Evolutionary conservation across 192 early-diverging fungal species (phyloP), one percentile per base, ranked within the genome.

Genomic region (Mortierella antarctica): DNA sequence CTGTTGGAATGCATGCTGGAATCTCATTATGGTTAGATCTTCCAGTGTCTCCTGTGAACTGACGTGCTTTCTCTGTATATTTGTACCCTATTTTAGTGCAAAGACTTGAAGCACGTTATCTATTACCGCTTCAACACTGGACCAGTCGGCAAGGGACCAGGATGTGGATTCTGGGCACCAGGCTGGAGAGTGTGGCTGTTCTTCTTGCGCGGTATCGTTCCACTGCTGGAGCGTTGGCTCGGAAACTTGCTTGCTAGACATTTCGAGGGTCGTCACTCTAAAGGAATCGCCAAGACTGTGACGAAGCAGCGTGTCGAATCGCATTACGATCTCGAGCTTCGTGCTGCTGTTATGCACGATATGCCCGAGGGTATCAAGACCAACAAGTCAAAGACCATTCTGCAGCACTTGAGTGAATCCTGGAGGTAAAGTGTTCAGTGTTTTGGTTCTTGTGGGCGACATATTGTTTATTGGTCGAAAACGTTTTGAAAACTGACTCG

Each of bases 141-240:
- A 0, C 92, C 97, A 4, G 96, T 99, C 23, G 96, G 96, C 41
- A 98, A 98, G 83, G 98, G 98, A 48, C 98, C 98, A 14, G 98
- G 98, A 73, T 93, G 95, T 63, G 98, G 98, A 46, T 96, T 99
- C 83, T 99, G 98, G 98, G 97, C 97, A 11, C 98, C 98, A 18
- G 96, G 94, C 46, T 99, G 98, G 98, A 93, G 98, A 67, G 98
- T 99, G 49, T 99, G 98, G 98, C 89, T 99, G 41, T 99, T 99
- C 86, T 99, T 98, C 87, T 86, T 99, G 91, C 95, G 98, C 61
- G 98, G 97, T 62, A 97, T 98, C 64, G 96, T 98, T 20, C 98
- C 98, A 44, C 83, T 98, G 41, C 87, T 99, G 41, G 98, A 99
- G 83, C 91, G 98, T 47, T 99, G 98, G 98, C 91, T 99, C 50